Evolutionary conservation across 2,329 filamentous ascomycete genomes (phyloP).

Genomic region (Sordariomycetes sp.): DNA sequence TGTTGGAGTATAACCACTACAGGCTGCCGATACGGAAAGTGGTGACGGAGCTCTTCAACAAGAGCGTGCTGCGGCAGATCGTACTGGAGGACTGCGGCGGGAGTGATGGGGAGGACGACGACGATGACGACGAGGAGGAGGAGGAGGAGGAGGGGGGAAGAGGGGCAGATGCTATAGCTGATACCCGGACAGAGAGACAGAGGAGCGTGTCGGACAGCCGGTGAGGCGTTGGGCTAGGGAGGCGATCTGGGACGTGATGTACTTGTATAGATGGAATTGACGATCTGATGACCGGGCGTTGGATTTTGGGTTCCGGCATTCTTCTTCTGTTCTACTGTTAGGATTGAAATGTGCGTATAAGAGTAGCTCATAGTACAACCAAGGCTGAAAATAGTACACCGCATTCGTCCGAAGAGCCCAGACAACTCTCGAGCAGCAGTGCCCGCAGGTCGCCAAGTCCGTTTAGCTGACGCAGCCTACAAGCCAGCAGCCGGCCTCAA

Average conservation of each 20-base stretch:
- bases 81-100: conserved; percentile 63
- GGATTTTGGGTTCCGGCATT: neutral
- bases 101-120: conserved; percentile 38
- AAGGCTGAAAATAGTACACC: too few species aligned
- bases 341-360: too few species aligned
- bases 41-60: conserved; percentile 90
- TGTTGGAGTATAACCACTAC: conserved; percentile 85
- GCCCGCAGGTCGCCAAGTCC: too few species aligned
- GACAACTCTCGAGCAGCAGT: too few species aligned
- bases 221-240: neutral
- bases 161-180: conserved; percentile 34
- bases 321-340: too few species aligned
- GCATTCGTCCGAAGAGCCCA: too few species aligned
- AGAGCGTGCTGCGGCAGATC: conserved; percentile 72
- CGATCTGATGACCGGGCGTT: neutral
- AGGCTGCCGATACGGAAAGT: conserved; percentile 78
- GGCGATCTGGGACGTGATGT: neutral
- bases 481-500: too few species aligned
- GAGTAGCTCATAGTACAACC: too few species aligned
- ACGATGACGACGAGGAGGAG: conserved; percentile 43
- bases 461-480: too few species aligned
- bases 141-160: conserved; percentile 26
- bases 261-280: neutral
- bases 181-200: conserved; percentile 43
- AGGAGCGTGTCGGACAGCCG: conserved; percentile 32